These are phyloP conservation scores for Pichia gijzeniarum DNA, from an alignment of 805 yeast species.

Conservation along the genomic window DNA sequence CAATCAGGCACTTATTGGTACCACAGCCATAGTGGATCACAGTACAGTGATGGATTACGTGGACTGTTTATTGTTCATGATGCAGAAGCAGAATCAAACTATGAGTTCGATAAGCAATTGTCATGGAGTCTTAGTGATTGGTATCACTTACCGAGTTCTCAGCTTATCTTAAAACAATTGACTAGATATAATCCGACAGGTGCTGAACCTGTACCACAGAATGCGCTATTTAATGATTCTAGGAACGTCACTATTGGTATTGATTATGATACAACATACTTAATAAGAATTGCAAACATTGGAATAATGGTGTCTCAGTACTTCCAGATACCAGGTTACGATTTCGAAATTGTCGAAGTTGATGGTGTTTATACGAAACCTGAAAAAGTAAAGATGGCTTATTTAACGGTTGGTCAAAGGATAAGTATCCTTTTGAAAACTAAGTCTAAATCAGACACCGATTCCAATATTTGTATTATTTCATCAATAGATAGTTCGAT, in stretches of 20 bases:
- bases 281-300: slow-evolving; percentile 56
- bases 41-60: slow-evolving; percentile 73
- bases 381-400: slow-evolving; percentile 45
- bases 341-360: slow-evolving; percentile 63
- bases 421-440: slow-evolving; percentile 62
- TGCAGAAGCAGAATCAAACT: slow-evolving; percentile 37
- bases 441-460: slow-evolving; percentile 30
- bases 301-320: slow-evolving; percentile 75
- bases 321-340: slow-evolving; percentile 62
- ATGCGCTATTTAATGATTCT: slow-evolving; percentile 58
- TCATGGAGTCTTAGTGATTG: slow-evolving; percentile 54
- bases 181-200: slow-evolving; percentile 75
- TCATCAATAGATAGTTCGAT: slow-evolving; percentile 56
- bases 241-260: slow-evolving; percentile 50
- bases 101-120: slow-evolving; percentile 57
- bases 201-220: slow-evolving; percentile 75
- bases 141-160: slow-evolving; percentile 50
- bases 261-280: slow-evolving; percentile 54
- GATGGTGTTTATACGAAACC: slow-evolving; percentile 70
- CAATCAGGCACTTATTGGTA: slow-evolving; percentile 83
- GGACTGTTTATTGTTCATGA: slow-evolving; percentile 65
- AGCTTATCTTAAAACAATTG: slow-evolving; percentile 42
- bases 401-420: slow-evolving; percentile 77
- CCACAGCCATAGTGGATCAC: slow-evolving; percentile 73
- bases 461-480: slow-evolving; percentile 53